phyloP scores from a whole-genome alignment of 257 asterid species.

The Jasminum sambac region DNA sequence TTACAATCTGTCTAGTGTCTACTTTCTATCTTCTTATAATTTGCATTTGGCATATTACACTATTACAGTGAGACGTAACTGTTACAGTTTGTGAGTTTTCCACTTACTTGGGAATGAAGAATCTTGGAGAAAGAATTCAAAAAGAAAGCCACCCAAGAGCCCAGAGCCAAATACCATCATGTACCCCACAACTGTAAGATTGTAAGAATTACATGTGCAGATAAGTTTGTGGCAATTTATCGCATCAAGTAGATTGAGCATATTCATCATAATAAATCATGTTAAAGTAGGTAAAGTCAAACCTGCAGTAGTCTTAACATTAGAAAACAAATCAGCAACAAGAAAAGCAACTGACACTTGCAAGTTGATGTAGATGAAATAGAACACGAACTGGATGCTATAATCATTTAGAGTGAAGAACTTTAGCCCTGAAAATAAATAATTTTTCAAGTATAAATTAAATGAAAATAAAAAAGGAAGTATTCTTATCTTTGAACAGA shows the following conservation, averaged over 20 bases:
- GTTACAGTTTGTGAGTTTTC: constrained; percentile 14
- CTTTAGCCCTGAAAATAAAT: constrained; percentile 65
- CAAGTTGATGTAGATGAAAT: constrained; percentile 90
- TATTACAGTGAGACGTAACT: constrained; percentile 4
- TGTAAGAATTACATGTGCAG: constrained; percentile 39
- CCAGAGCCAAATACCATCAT: constrained; percentile 84
- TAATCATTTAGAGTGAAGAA: constrained; percentile 84
- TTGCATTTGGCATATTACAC: not conserved
- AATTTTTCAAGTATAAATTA: constrained; percentile 19
- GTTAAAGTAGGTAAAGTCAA: constrained; percentile 21
- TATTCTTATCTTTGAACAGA: not conserved
- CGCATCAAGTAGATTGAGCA: constrained; percentile 7
- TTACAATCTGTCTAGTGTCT: no score
- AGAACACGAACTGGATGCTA: constrained; percentile 88
- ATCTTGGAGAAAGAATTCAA: constrained; percentile 85
- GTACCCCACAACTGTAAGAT: constrained; percentile 90
- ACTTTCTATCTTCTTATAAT: not conserved
- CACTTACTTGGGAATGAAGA: constrained; percentile 89
- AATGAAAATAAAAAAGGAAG: constrained; percentile 10
- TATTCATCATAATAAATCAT: constrained; percentile 2
- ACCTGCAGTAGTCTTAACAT: constrained; percentile 89
- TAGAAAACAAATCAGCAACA: constrained; percentile 75
- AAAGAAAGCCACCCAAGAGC: constrained; percentile 86
- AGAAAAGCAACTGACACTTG: constrained; percentile 87
- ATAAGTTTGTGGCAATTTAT: constrained; percentile 12